Evolutionary conservation across 805 yeast genomes (phyloP).

Genomic region (Wickerhamomyces bovis): DNA sequence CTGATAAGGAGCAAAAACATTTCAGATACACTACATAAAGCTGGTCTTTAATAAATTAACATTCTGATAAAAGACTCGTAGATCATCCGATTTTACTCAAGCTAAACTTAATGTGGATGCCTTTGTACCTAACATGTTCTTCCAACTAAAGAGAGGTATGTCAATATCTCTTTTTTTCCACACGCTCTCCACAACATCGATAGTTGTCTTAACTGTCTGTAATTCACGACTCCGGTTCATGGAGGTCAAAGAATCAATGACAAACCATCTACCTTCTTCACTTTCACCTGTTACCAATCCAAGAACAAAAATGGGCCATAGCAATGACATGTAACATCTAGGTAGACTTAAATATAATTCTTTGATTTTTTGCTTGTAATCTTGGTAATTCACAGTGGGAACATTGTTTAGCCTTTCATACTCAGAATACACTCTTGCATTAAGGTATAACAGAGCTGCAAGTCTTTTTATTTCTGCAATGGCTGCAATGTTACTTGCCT

Average conservation of each 20-base stretch:
- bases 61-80: too few species aligned
- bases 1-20: constrained; percentile 32
- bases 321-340: constrained; percentile 29
- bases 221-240: constrained; percentile 33
- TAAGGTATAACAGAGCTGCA: constrained; percentile 30
- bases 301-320: constrained; percentile 37
- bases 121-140: constrained; percentile 31
- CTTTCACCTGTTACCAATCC: constrained; percentile 29
- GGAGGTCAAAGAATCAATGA: constrained; percentile 26
- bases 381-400: constrained; percentile 13
- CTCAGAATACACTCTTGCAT: constrained; percentile 29
- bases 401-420: constrained; percentile 8
- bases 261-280: constrained; percentile 35
- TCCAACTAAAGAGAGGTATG: constrained; percentile 26
- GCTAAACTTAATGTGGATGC: constrained; percentile 35
- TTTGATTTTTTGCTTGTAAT: constrained; percentile 21
- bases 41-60: too few species aligned
- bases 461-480: constrained; percentile 35
- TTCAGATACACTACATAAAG: constrained; percentile 29
- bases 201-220: constrained; percentile 33
- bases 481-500: constrained; percentile 17
- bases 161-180: constrained; percentile 38
- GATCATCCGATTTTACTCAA: constrained; percentile 6
- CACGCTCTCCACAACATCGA: constrained; percentile 28
- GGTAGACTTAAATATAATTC: constrained; percentile 22